A percentile compares a stretch with the other conserved stretches of the same genome.
Evolutionary conservation across 2,329 filamentous ascomycete species (phyloP).

Genomic region (Capronia epimyces): DNA sequence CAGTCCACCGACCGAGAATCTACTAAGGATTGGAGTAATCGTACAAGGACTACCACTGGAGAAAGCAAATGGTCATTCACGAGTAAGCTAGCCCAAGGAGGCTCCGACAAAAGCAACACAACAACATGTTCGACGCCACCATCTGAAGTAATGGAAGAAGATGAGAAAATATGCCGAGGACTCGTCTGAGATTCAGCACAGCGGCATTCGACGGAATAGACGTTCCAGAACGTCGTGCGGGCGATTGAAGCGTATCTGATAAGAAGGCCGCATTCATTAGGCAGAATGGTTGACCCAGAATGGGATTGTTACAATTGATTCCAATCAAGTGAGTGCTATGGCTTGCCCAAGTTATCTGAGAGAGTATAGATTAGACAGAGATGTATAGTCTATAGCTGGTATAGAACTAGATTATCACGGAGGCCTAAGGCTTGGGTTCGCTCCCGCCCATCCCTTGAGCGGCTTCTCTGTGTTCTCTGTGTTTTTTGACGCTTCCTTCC

Average conservation of each 20-base stretch:
- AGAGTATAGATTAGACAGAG: neutral
- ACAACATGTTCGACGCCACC: neutral
- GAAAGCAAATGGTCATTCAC: slow-evolving; percentile 1
- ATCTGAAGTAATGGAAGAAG: neutral
- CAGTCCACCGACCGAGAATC: neutral
- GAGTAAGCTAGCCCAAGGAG: neutral
- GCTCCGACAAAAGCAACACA: neutral
- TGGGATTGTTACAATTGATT: neutral
- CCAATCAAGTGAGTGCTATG: no score
- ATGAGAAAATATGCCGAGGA: slow-evolving; percentile 2
- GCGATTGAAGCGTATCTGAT: no score
- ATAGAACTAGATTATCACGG: no score
- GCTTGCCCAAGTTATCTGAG: no score
- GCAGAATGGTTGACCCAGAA: neutral
- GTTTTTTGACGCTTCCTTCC: slow-evolving; percentile 36
- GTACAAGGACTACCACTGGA: neutral
- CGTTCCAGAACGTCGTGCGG: no score
- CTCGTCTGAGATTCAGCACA: slow-evolving; percentile 2
- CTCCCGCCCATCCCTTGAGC: slow-evolving; percentile 8
- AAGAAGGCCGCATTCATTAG: neutral
- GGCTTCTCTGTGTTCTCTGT: slow-evolving; percentile 28
- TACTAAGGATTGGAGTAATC: neutral
- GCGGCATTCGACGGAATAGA: neutral
- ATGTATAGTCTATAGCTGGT: neutral
- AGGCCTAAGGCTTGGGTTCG: slow-evolving; percentile 7